Evolutionary conservation across 768 basidiomycete species (phyloP).

Genomic region (Coprinellus aureogranulatus): DNA sequence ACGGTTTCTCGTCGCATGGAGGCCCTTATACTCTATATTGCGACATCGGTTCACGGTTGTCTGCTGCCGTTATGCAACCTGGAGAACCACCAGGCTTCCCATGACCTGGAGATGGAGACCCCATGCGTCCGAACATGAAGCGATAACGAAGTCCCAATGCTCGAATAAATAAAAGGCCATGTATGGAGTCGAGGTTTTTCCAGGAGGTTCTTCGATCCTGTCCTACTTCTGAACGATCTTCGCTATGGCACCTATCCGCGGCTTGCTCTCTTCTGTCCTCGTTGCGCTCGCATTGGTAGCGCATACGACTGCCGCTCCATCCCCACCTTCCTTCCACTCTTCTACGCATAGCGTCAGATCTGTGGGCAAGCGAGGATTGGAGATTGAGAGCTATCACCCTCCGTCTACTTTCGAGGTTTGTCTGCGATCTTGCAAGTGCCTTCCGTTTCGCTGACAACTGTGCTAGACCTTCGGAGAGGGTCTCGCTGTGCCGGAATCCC

Average conservation of each 20-base stretch:
- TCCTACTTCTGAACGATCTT: background rate
- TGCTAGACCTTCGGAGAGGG: background rate
- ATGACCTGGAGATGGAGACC: too few relatives aligned
- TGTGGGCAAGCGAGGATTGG: background rate
- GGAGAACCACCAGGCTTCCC: too few relatives aligned
- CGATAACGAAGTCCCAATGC: too few relatives aligned
- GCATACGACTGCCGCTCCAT: background rate
- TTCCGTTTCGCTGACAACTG: background rate
- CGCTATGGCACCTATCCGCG: background rate
- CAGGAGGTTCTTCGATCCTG: background rate
- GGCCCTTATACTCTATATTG: too few relatives aligned
- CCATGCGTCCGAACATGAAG: too few relatives aligned
- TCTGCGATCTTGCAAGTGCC: background rate
- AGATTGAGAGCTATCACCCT: constrained; percentile 1
- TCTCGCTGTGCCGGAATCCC: background rate
- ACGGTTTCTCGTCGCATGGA: too few relatives aligned
- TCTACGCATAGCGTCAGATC: background rate
- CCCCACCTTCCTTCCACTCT: background rate
- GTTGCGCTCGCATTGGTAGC: background rate
- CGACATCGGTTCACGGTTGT: too few relatives aligned
- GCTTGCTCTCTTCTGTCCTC: background rate
- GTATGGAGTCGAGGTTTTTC: background rate
- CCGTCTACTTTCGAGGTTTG: background rate
- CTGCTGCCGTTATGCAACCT: too few relatives aligned
- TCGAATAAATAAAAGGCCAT: background rate